Conservation (phyloP, 2,329 filamentous ascomycete species). For the Aspergillus neotritici region DNA sequence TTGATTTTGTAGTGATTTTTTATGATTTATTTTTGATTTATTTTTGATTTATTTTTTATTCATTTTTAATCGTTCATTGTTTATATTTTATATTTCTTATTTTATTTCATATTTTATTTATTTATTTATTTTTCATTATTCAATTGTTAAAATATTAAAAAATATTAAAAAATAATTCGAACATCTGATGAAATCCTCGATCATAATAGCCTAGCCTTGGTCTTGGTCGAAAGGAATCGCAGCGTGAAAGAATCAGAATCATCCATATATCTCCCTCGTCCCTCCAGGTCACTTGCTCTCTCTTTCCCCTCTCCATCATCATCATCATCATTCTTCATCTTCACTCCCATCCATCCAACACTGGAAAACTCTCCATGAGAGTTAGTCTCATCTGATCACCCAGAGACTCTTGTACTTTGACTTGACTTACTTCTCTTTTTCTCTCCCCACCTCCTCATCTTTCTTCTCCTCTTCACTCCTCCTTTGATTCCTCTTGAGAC, state of each 20-base stretch:
- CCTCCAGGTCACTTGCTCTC: constrained; percentile 15
- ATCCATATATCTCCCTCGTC: constrained; percentile 17
- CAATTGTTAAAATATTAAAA: not conserved
- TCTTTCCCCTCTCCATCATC: constrained; percentile 11
- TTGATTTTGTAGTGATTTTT: constrained; percentile 2
- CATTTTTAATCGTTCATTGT: not conserved
- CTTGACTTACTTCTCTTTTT: constrained; percentile 6
- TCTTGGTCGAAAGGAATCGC: not conserved
- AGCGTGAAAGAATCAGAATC: not conserved
- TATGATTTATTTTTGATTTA: not conserved
- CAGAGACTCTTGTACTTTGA: constrained; percentile 6
- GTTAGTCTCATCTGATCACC: constrained; percentile 9
- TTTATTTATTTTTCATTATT: constrained; percentile 4
- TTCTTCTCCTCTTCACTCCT: constrained; percentile 4
- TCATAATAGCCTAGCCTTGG: not conserved
- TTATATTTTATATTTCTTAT: constrained; percentile 1
- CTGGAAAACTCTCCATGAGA: constrained; percentile 9
- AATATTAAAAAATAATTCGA: no score
- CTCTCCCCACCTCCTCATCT: constrained; percentile 9
- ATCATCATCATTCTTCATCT: constrained; percentile 9
- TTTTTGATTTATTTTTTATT: not conserved
- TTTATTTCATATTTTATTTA: not conserved
- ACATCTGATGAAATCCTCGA: no score
- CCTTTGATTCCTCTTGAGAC: constrained; percentile 4
- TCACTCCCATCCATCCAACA: not conserved